These are phyloP conservation scores for Zasmidium citrigriseum DNA, from an alignment of 2,329 filamentous ascomycete genomes.

Conservation along the genomic window DNA sequence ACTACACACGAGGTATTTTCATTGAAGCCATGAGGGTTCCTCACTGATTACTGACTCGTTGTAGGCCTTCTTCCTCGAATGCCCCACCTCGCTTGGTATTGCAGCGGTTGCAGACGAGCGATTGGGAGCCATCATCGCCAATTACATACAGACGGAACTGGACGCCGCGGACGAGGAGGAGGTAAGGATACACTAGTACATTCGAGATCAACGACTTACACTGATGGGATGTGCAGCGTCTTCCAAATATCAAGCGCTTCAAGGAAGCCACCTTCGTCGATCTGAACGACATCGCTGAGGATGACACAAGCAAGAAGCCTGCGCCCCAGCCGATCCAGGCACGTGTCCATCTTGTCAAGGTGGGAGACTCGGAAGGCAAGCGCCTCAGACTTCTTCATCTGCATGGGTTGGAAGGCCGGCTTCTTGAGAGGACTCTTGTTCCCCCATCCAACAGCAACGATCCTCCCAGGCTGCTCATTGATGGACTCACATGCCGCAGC, in stretches of 20 bases:
- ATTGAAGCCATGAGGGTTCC: background rate
- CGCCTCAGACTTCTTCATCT: slow-evolving; percentile 18
- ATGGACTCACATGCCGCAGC: slow-evolving; percentile 22
- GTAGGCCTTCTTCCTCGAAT: slow-evolving; percentile 23
- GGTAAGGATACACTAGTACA: background rate
- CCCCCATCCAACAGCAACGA: slow-evolving; percentile 4
- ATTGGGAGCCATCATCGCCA: slow-evolving; percentile 15
- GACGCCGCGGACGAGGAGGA: slow-evolving; percentile 17
- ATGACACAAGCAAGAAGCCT: slow-evolving; percentile 13
- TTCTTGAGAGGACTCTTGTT: slow-evolving; percentile 23
- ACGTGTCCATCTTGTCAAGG: slow-evolving; percentile 15
- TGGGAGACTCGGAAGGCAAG: slow-evolving; percentile 11
- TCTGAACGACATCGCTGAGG: slow-evolving; percentile 14
- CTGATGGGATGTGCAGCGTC: slow-evolving; percentile 9
- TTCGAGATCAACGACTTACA: background rate
- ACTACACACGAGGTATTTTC: slow-evolving; percentile 15
- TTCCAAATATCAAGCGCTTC: slow-evolving; percentile 23
- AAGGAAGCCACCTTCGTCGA: slow-evolving; percentile 22
- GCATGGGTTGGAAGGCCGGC: slow-evolving; percentile 15
- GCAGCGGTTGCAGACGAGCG: slow-evolving; percentile 19
- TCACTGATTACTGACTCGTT: background rate
- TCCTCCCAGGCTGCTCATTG: slow-evolving; percentile 8
- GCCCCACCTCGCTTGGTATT: slow-evolving; percentile 14
- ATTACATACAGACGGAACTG: slow-evolving; percentile 22
- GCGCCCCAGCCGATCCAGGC: background rate